These are phyloP conservation scores for Fonsecaea monophora DNA, from an alignment of 2,329 filamentous ascomycete species.

Conservation along the genomic window DNA sequence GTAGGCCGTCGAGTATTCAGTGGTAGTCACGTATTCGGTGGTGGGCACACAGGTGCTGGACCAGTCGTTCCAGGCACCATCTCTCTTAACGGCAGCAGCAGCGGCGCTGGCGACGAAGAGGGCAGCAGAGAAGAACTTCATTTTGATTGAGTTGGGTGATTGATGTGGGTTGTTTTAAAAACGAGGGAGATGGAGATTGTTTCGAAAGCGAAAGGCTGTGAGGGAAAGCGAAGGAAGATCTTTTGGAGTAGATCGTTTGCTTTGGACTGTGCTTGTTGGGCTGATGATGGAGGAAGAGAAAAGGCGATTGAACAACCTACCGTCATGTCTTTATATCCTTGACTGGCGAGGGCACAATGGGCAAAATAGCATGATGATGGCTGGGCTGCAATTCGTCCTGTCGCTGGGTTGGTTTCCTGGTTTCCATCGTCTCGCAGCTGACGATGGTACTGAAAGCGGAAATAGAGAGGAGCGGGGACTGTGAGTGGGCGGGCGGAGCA, in stretches of 20 bases:
- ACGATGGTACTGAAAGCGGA: not conserved
- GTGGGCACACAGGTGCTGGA: not conserved
- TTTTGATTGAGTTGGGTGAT: conserved; percentile 7
- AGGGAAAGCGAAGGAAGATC: conserved; percentile 16
- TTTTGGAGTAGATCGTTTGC: not conserved
- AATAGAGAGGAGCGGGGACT: not conserved
- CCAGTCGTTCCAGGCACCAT: conserved; percentile 17
- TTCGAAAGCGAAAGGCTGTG: conserved; percentile 16
- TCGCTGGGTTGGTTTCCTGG: not conserved
- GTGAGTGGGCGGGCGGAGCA: conserved; percentile 3
- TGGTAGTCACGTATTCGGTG: conserved; percentile 5
- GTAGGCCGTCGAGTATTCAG: conserved; percentile 15
- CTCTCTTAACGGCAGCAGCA: conserved; percentile 17
- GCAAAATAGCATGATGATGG: not conserved
- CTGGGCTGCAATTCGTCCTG: not conserved
- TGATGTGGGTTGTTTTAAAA: not conserved
- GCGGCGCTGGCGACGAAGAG: conserved; percentile 8
- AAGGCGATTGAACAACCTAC: conserved; percentile 3
- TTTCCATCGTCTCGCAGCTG: conserved; percentile 11
- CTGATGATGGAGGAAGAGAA: conserved; percentile 11
- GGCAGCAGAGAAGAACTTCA: conserved; percentile 23
- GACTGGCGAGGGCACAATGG: not conserved
- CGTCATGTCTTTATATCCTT: conserved; percentile 14
- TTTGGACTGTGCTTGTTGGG: conserved; percentile 6
- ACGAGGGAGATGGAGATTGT: conserved; percentile 4